Evolutionary conservation across 768 basidiomycete species (phyloP).

Genomic region (Psilocybe azurescens): DNA sequence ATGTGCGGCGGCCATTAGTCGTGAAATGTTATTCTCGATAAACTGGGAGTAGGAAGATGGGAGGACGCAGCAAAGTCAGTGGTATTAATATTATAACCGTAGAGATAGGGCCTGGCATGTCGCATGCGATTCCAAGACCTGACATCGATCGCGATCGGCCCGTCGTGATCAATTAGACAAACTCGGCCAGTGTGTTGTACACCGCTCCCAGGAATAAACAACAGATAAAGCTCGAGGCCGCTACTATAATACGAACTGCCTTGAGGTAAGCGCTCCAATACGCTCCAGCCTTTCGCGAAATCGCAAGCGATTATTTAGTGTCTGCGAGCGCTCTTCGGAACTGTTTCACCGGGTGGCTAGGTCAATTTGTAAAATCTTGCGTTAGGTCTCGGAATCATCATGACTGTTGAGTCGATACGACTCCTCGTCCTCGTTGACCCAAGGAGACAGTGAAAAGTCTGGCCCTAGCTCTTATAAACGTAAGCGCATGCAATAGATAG

Average conservation of each 20-base stretch:
- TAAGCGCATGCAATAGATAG: background rate
- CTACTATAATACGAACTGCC: too few relatives aligned
- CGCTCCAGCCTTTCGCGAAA: background rate
- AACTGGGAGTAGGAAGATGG: background rate
- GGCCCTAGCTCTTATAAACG: too few relatives aligned
- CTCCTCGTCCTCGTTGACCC: too few relatives aligned
- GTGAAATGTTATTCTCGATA: background rate
- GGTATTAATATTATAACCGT: background rate
- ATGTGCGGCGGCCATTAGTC: background rate
- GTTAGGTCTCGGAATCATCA: background rate
- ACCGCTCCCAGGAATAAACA: background rate
- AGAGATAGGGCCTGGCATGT: background rate
- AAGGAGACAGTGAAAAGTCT: too few relatives aligned
- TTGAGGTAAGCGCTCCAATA: background rate
- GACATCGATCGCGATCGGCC: background rate
- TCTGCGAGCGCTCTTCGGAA: background rate
- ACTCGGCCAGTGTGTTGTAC: background rate
- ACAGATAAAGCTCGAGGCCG: background rate
- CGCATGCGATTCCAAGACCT: background rate
- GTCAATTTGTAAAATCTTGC: constrained; percentile 1
- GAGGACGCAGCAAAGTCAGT: background rate
- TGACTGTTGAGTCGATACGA: too few relatives aligned
- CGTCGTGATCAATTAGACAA: background rate
- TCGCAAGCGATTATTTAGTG: background rate
- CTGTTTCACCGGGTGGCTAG: background rate